phyloP scores from a whole-genome alignment of 306 rosid genomes.

The Quercus engelmannii region DNA sequence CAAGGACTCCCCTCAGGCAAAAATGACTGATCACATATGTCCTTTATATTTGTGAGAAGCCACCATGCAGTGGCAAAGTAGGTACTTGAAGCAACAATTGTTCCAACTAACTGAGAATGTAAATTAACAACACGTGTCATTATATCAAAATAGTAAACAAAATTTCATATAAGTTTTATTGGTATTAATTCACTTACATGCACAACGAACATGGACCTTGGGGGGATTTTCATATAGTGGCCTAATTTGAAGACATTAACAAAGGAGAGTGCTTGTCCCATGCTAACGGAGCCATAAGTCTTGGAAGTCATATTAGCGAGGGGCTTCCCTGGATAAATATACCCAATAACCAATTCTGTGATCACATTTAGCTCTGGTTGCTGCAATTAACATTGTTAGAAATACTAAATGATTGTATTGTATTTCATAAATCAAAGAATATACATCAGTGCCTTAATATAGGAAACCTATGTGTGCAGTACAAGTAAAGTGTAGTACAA shows the following conservation, averaged over 20 bases:
- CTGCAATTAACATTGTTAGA: constrained; percentile 48
- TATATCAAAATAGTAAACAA: background rate
- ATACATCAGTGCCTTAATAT: too few relatives aligned
- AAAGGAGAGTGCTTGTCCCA: constrained; percentile 64
- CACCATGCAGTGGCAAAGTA: constrained; percentile 75
- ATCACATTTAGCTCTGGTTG: constrained; percentile 67
- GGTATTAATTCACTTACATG: constrained; percentile 35
- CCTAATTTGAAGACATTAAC: constrained; percentile 68
- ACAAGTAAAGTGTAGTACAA: too few relatives aligned
- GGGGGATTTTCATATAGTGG: constrained; percentile 88
- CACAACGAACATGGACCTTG: constrained; percentile 59
- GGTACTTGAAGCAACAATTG: constrained; percentile 41
- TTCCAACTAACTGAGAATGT: constrained; percentile 47
- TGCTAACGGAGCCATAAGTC: constrained; percentile 75
- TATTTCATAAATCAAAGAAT: too few relatives aligned
- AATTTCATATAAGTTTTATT: background rate
- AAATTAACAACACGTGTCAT: background rate
- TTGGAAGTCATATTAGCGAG: constrained; percentile 81
- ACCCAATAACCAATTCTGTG: constrained; percentile 76
- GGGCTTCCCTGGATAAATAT: constrained; percentile 68
- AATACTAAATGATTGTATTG: too few relatives aligned
- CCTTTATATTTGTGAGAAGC: constrained; percentile 35
- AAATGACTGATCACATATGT: constrained; percentile 36
- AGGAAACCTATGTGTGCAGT: too few relatives aligned
- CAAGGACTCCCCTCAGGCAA: constrained; percentile 68